phyloP scores from a whole-genome alignment of 768 basidiomycete genomes.

The Hypholoma fasciculare region DNA sequence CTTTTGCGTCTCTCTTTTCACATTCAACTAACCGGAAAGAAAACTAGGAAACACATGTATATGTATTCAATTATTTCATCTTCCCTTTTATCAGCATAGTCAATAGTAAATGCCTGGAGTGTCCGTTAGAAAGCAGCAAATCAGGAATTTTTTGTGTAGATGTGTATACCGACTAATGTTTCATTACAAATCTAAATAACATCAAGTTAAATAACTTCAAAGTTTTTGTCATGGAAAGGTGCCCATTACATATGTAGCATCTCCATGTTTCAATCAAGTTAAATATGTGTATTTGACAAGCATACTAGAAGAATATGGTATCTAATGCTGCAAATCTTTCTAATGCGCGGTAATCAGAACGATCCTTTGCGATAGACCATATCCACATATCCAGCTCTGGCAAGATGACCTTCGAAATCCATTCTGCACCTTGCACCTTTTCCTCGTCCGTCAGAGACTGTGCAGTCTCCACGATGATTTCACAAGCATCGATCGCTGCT shows the following conservation, averaged over 20 bases:
- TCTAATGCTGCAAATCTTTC: conserved; percentile 65
- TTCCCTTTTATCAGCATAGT: neutral
- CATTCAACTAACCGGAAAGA: neutral
- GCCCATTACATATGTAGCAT: too few species aligned
- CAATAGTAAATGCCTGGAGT: neutral
- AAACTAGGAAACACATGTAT: neutral
- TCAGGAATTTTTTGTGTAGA: neutral
- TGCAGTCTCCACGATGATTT: conserved; percentile 61
- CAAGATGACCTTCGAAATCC: conserved; percentile 57
- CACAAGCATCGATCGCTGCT: conserved; percentile 78
- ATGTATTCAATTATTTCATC: neutral
- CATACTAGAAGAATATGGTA: conserved; percentile 64
- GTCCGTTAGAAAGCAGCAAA: neutral
- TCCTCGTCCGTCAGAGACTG: conserved; percentile 30
- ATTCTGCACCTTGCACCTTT: conserved; percentile 29
- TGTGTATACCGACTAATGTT: neutral
- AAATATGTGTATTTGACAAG: neutral
- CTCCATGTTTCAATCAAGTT: too few species aligned
- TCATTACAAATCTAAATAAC: neutral
- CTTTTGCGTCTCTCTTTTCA: neutral
- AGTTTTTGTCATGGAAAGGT: too few species aligned
- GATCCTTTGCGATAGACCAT: conserved; percentile 82
- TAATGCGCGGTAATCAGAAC: conserved; percentile 66
- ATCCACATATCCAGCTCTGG: conserved; percentile 76
- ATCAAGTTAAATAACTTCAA: too few species aligned